Evolutionary conservation across 495 filamentous ascomycete genomes (phyloP), one percentile per base, ranked within the genome.

Genomic region (Hypomontagnella submonticulosa): DNA sequence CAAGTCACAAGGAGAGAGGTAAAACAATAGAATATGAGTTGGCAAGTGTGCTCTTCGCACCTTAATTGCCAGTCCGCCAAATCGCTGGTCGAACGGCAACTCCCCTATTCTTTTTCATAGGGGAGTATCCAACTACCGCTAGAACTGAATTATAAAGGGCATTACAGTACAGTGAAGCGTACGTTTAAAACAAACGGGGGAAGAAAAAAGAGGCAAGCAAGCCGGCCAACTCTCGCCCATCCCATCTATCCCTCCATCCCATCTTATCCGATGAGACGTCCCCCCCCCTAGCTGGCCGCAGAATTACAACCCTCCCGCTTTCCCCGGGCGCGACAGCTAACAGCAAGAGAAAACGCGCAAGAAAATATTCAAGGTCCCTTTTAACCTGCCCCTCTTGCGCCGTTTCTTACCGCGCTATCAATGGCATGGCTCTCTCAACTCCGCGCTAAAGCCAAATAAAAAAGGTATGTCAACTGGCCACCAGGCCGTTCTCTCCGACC

Each of bases 41-140:
- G 67, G 67, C 67, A 70, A 70, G 67, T 66, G 67, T 70, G 67
- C 67, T 70, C 27, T 66, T 67, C 58, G 67, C 67, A 69, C 67
- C 67, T 70, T 70, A 70, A 70, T 70, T 66, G 67, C 42, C 52
- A 61, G 57, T 55, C 57, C 57, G 42, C 47, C 67, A 53, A 54
- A 46, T 54, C 20, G 48, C 58, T 66, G 67, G 57, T 9, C 12
- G 38, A 37, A 54, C 57, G 57, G 53, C 67, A 70, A 70, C 67
- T 70, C 67, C 62, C 57, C 61, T 18, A 0, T 42, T 9, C 61
- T 18, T 0, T 42, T 9, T 33, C 4, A 36, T 41, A 19, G 16
- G 59, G 62, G 61, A 70, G 67, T 70, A 70, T 46, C 67, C 67
- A 70, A 70, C 67, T 70, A 58, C 57, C 27, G 40, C 46, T 61